phyloP scores from a whole-genome alignment of 2,329 filamentous ascomycete genomes.

The Penicillium concentricum region DNA sequence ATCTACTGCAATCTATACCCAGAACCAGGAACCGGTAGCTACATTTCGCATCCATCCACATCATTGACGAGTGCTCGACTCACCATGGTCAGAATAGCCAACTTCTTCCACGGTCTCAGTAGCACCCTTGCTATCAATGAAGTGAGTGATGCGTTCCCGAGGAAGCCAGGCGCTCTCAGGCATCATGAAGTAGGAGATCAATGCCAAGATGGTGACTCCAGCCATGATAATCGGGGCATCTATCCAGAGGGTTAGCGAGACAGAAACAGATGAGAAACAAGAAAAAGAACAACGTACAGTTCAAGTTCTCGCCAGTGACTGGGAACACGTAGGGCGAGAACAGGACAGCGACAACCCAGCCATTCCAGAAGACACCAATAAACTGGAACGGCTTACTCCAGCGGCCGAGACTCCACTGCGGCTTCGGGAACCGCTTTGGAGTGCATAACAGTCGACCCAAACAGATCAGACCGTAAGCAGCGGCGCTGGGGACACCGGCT shows the following conservation, averaged over 20 bases:
- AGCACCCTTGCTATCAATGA: slow-evolving; percentile 41
- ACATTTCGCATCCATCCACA: neutral
- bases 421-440: slow-evolving; percentile 36
- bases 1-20: neutral
- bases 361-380: slow-evolving; percentile 51
- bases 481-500: slow-evolving; percentile 53
- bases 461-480: slow-evolving; percentile 54
- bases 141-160: slow-evolving; percentile 45
- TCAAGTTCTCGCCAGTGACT: slow-evolving; percentile 45
- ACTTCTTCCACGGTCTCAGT: slow-evolving; percentile 31
- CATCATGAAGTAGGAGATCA: slow-evolving; percentile 51
- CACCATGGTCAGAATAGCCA: neutral
- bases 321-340: slow-evolving; percentile 51
- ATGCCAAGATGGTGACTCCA: slow-evolving; percentile 49
- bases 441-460: slow-evolving; percentile 50
- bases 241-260: slow-evolving; percentile 17
- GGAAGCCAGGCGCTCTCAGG: slow-evolving; percentile 51
- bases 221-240: slow-evolving; percentile 54
- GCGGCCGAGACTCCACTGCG: slow-evolving; percentile 47
- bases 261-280: neutral
- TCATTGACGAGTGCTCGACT: slow-evolving; percentile 8
- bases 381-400: slow-evolving; percentile 51
- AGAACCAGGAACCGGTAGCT: neutral
- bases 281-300: slow-evolving; percentile 36
- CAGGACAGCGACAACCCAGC: slow-evolving; percentile 50